Conservation (phyloP, 108 stramenopile genomes). For the Fragilaria crotonensis region DNA sequence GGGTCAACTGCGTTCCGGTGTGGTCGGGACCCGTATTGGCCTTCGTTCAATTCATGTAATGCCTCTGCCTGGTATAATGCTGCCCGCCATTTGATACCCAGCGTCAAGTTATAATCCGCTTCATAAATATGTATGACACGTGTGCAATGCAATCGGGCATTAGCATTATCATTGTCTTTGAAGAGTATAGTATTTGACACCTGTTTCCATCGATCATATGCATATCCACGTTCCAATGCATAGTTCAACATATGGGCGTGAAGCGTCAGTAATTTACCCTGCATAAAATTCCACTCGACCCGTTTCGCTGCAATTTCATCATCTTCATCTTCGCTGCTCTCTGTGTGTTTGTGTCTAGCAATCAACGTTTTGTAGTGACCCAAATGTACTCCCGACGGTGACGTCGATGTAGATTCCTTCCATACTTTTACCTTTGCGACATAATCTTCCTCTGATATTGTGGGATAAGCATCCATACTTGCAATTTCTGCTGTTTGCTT, state of each 20-base stretch:
- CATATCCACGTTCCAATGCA: too few species aligned
- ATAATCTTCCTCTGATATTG: neutral
- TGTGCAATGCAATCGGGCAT: neutral
- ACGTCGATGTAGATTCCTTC: too few species aligned
- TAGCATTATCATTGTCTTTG: neutral
- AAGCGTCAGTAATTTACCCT: too few species aligned
- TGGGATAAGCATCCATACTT: neutral
- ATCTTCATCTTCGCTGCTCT: neutral
- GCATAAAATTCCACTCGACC: too few species aligned
- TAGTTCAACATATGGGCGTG: too few species aligned
- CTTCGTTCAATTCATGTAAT: too few species aligned
- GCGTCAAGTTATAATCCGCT: too few species aligned
- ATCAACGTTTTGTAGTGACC: too few species aligned
- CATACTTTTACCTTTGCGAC: neutral
- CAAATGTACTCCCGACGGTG: neutral
- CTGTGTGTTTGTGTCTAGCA: neutral
- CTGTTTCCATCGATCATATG: neutral
- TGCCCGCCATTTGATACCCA: too few species aligned
- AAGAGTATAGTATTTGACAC: neutral
- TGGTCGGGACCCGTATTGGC: too few species aligned
- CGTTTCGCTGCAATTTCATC: neutral
- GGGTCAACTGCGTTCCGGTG: neutral
- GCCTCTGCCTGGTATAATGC: too few species aligned
- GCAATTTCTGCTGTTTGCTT: neutral
- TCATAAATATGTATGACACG: neutral